Percentiles rank a stretch among this genome's conserved stretches.
These are phyloP conservation scores for Aureobasidium subglaciale DNA, from an alignment of 2,329 filamentous ascomycete genomes.

Conservation along the genomic window DNA sequence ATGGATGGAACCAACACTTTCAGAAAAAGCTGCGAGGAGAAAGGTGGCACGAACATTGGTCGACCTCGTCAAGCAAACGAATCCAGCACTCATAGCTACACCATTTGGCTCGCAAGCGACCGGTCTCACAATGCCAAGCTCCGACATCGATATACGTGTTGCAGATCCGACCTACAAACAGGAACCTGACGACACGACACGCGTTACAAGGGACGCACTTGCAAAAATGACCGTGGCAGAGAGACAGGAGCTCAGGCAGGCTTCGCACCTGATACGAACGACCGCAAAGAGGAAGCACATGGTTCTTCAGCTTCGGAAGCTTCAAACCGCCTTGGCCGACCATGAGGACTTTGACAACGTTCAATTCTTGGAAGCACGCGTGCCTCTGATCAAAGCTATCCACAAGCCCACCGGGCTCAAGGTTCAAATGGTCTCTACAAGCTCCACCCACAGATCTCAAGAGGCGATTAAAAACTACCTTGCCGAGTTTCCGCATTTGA, in stretches of 20 bases:
- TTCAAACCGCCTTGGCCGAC: neutral
- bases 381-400: slow-evolving; percentile 35
- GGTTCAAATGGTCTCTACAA: slow-evolving; percentile 45
- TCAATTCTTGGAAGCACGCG: slow-evolving; percentile 26
- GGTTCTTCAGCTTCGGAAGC: neutral
- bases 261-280: neutral
- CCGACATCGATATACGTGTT: slow-evolving; percentile 48
- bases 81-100: slow-evolving; percentile 28
- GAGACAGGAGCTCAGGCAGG: neutral
- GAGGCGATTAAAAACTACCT: slow-evolving; percentile 42
- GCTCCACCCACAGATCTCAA: slow-evolving; percentile 31
- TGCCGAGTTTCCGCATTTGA: slow-evolving; percentile 43
- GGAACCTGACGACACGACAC: neutral
- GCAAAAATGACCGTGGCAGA: too few relatives aligned
- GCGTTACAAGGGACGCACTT: too few relatives aligned
- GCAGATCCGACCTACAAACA: neutral
- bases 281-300: neutral
- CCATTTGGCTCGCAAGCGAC: slow-evolving; percentile 49
- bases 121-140: slow-evolving; percentile 45
- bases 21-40: slow-evolving; percentile 36
- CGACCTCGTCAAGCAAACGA: slow-evolving; percentile 22
- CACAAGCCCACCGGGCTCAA: slow-evolving; percentile 44
- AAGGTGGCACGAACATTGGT: slow-evolving; percentile 29
- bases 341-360: slow-evolving; percentile 18
- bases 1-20: slow-evolving; percentile 37